A percentile compares a stretch with the other conserved stretches of the same genome.
Conservation (phyloP, 1,139 yeast species). For the Scheffersomyces lignicola region DNA sequence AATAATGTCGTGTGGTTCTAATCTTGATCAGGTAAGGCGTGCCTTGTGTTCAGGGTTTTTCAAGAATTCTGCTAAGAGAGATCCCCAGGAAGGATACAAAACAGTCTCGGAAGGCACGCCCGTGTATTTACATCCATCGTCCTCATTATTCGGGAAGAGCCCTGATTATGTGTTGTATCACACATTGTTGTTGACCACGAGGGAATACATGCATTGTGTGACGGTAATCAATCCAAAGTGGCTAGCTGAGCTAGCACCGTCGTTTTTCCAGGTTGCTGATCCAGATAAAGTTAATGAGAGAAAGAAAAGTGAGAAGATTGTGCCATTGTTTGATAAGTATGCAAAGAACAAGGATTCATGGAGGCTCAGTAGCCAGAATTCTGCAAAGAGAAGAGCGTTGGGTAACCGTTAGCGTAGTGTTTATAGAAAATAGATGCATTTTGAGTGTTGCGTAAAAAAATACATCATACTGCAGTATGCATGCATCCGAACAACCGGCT, state of each 20-base stretch:
- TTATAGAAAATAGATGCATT: too few species aligned
- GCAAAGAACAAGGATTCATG: slow-evolving; percentile 48
- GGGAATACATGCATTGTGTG: slow-evolving; percentile 90
- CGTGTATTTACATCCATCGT: slow-evolving; percentile 87
- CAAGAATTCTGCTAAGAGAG: slow-evolving; percentile 78
- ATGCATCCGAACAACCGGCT: too few species aligned
- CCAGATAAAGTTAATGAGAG: slow-evolving; percentile 30
- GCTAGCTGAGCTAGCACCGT: slow-evolving; percentile 85
- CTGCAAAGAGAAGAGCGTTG: slow-evolving; percentile 18
- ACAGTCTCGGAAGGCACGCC: slow-evolving; percentile 77
- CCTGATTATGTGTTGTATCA: slow-evolving; percentile 85
- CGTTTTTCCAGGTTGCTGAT: slow-evolving; percentile 69
- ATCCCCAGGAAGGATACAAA: slow-evolving; percentile 66
- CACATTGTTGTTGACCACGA: slow-evolving; percentile 74
- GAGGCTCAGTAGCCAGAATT: slow-evolving; percentile 42
- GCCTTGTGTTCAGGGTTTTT: slow-evolving; percentile 88
- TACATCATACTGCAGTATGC: too few species aligned
- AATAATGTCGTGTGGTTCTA: slow-evolving; percentile 59
- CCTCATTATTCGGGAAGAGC: slow-evolving; percentile 70
- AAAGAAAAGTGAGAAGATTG: slow-evolving; percentile 50
- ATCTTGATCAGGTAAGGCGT: slow-evolving; percentile 62
- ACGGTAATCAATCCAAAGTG: slow-evolving; percentile 81
- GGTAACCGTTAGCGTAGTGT: slow-evolving; percentile 13
- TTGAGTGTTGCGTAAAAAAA: too few species aligned
- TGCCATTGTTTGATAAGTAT: slow-evolving; percentile 60